Evolutionary conservation across 2,329 filamentous ascomycete species (phyloP).

Genomic region (Sporothrix luriei): DNA sequence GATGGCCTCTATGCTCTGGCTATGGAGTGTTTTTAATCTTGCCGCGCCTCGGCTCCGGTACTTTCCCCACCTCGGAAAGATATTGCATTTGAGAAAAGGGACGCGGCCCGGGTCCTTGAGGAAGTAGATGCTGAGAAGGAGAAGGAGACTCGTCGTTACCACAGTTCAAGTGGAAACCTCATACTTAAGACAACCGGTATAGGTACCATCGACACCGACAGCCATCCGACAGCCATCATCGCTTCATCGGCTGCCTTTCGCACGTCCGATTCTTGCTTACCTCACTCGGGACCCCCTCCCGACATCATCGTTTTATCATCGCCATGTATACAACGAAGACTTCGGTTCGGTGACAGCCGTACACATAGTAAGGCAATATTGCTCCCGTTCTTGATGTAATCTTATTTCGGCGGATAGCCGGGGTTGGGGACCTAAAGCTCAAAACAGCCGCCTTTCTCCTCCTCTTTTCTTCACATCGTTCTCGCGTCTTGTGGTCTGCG

Average conservation of each 20-base stretch:
- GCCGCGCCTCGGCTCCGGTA: neutral
- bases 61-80: neutral
- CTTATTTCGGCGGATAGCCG: neutral
- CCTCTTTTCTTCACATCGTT: neutral
- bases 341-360: neutral
- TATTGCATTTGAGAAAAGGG: slow-evolving; percentile 9
- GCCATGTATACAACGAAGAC: neutral
- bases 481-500: neutral
- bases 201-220: slow-evolving; percentile 2
- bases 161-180: neutral
- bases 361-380: neutral
- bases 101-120: slow-evolving; percentile 10
- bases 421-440: neutral
- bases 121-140: neutral
- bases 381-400: neutral
- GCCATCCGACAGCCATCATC: neutral
- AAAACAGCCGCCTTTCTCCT: neutral
- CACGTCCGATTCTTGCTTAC: neutral
- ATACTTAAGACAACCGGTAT: slow-evolving; percentile 10
- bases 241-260: neutral
- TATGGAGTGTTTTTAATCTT: neutral
- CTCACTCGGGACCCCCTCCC: neutral
- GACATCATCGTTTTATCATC: neutral
- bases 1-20: neutral
- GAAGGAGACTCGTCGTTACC: neutral